A percentile compares a stretch with the other conserved stretches of the same genome.
phyloP scores from a whole-genome alignment of 164 flowering plant genomes.

The Annona cherimola region DNA sequence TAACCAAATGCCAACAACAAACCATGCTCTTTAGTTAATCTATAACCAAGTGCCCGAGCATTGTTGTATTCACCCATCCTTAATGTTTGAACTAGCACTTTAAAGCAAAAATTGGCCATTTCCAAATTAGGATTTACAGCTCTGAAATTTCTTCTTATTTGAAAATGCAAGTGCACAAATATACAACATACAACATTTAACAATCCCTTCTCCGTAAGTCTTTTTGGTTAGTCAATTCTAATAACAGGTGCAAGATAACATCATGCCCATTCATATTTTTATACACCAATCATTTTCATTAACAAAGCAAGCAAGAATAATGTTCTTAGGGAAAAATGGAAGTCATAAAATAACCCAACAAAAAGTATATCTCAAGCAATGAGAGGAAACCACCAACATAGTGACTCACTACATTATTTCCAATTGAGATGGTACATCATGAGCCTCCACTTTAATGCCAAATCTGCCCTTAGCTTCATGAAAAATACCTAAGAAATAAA shows the following conservation, averaged over 20 bases:
- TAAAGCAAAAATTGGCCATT: too few species aligned
- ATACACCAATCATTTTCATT: neutral
- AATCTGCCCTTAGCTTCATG: slow-evolving; percentile 38
- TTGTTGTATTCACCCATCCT: neutral
- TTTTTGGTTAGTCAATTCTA: too few species aligned
- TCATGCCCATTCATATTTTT: too few species aligned
- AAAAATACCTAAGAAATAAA: slow-evolving; percentile 52
- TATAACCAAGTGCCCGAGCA: neutral
- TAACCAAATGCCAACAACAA: neutral
- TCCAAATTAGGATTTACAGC: neutral
- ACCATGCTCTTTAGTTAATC: neutral
- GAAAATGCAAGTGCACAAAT: too few species aligned
- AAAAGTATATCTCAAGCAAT: neutral
- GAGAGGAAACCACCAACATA: neutral
- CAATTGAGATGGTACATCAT: slow-evolving; percentile 55
- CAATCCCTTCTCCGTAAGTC: too few species aligned
- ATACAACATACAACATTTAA: too few species aligned
- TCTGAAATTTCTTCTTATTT: too few species aligned
- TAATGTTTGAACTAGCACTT: neutral
- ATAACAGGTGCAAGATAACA: too few species aligned
- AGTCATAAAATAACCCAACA: neutral
- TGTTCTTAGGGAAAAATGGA: neutral
- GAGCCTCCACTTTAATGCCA: slow-evolving; percentile 46
- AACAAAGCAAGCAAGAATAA: neutral
- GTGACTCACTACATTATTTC: slow-evolving; percentile 76